Percentiles rank a stretch among this genome's conserved stretches.
These are phyloP conservation scores for Hepatocystis sp. DNA, from an alignment of 169 alveolate species.

Conservation along the genomic window DNA sequence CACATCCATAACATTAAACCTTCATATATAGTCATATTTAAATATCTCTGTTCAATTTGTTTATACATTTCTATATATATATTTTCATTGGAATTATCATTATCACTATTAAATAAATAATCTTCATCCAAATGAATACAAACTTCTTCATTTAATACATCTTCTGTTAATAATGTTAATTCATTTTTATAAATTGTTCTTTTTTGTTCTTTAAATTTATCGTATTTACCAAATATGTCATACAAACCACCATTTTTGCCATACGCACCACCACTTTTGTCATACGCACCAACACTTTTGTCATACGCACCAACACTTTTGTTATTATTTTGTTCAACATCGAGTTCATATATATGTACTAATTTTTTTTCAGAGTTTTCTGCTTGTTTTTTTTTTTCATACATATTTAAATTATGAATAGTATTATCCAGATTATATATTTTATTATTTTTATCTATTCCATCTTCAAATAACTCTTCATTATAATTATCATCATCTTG, in stretches of 20 bases:
- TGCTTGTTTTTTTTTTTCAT: not conserved
- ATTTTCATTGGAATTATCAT: constrained; percentile 15
- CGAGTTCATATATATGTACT: not conserved
- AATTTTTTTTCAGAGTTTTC: not conserved
- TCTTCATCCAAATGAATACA: constrained; percentile 18
- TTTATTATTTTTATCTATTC: not conserved
- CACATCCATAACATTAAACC: constrained; percentile 28
- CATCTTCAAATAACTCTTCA: not conserved
- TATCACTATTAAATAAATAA: constrained; percentile 2
- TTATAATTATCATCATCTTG: not conserved
- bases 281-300: too few species aligned
- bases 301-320: too few species aligned
- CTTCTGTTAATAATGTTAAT: constrained; percentile 14
- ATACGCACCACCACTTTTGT: too few species aligned
- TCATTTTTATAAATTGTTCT: constrained; percentile 21
- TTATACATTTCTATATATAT: constrained; percentile 19
- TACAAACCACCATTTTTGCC: too few species aligned
- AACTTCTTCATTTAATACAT: constrained; percentile 4
- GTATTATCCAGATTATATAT: not conserved
- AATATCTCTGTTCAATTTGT: constrained; percentile 15
- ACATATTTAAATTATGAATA: not conserved
- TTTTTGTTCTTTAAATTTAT: not conserved
- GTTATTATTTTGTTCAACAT: constrained; percentile 6
- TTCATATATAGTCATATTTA: constrained; percentile 6
- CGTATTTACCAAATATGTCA: not conserved